Conservation (phyloP, 495 filamentous ascomycete species). For the Aspergillus bridgeri region DNA sequence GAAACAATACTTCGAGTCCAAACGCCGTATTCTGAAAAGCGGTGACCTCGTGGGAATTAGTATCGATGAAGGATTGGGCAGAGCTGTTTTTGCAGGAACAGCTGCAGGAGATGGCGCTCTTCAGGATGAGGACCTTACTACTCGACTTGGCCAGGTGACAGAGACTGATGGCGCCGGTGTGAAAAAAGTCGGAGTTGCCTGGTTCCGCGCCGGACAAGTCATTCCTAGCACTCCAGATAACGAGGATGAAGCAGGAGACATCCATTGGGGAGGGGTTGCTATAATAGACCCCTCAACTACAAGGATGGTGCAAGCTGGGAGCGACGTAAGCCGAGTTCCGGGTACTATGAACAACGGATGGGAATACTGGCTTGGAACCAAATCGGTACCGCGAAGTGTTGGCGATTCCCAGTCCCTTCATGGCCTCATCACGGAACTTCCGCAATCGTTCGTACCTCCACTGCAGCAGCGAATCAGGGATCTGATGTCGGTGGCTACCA, state of each 20-base stretch:
- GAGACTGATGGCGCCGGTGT: constrained; percentile 21
- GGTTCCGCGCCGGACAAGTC: constrained; percentile 83
- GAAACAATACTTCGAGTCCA: constrained; percentile 80
- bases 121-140: constrained; percentile 62
- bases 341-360: constrained; percentile 69
- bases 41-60: constrained; percentile 86
- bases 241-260: constrained; percentile 54
- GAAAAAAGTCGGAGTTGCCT: constrained; percentile 64
- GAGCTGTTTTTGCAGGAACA: constrained; percentile 64
- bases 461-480: constrained; percentile 77
- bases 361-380: constrained; percentile 80
- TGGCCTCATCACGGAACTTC: constrained; percentile 43
- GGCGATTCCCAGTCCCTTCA: constrained; percentile 36
- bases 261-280: constrained; percentile 78
- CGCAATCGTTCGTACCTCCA: constrained; percentile 55
- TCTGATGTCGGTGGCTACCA: constrained; percentile 82
- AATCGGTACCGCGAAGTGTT: constrained; percentile 48
- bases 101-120: constrained; percentile 50
- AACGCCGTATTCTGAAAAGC: constrained; percentile 70
- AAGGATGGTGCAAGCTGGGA: constrained; percentile 83
- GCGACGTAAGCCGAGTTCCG: constrained; percentile 72
- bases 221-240: constrained; percentile 53
- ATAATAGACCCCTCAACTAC: constrained; percentile 80
- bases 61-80: constrained; percentile 76
- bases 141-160: constrained; percentile 40